Percentiles rank a stretch among this genome's conserved stretches.
Evolutionary conservation across 495 filamentous ascomycete species (phyloP).

Genomic region (Hypoxylon crocopeplum): DNA sequence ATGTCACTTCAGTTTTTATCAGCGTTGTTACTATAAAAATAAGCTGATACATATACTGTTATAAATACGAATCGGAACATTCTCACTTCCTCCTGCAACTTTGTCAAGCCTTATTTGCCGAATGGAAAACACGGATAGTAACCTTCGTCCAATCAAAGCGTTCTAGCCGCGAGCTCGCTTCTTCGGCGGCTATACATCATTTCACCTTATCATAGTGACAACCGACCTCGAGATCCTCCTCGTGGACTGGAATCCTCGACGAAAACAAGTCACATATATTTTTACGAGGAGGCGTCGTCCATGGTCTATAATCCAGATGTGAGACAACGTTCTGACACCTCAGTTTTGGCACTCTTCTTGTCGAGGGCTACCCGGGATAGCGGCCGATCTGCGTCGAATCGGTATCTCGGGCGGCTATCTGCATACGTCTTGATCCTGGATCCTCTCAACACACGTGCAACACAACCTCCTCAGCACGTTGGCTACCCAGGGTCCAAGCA

Average conservation of each 20-base stretch:
- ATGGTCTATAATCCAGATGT: too few species aligned
- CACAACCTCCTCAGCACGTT: conserved; percentile 19
- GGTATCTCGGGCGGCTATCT: conserved; percentile 35
- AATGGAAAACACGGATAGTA: background rate
- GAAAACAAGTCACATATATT: too few species aligned
- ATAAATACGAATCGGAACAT: too few species aligned
- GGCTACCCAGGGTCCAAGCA: conserved; percentile 19
- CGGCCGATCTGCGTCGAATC: conserved; percentile 28
- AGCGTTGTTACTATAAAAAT: too few species aligned
- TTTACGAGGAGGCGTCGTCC: too few species aligned
- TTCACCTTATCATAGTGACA: too few species aligned
- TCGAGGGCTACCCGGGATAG: conserved; percentile 4
- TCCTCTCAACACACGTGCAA: conserved; percentile 29
- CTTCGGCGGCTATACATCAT: too few species aligned
- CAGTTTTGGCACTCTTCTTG: background rate
- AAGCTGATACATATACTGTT: too few species aligned
- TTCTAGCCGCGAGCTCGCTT: background rate
- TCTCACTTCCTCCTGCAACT: background rate
- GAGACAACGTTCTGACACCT: too few species aligned
- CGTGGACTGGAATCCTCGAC: too few species aligned
- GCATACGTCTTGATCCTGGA: conserved; percentile 32
- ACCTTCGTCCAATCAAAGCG: background rate
- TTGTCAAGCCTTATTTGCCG: background rate
- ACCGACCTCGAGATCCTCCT: too few species aligned
- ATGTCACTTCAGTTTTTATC: too few species aligned